Evolutionary conservation across 139 green algal species (phyloP), one percentile per base, ranked within the genome.

Genomic region (Zygnema cylindricum): DNA sequence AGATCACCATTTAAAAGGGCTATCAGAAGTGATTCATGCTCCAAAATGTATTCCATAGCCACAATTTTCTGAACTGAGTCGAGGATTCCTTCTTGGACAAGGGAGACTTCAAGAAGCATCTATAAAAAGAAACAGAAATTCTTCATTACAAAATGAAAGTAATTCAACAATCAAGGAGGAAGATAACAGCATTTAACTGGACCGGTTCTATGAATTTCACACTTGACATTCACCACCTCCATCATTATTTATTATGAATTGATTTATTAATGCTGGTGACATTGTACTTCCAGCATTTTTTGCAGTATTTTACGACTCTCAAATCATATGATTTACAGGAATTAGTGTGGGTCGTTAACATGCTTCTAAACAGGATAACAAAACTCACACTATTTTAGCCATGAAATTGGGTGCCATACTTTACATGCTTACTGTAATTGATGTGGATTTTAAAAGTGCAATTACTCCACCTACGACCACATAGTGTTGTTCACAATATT

Each of bases 1-100:
- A 97, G 86, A 33, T 93, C 87, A 2, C 95, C 95, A 7, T 69
- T 84, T 11, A 92, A 89, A 0, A 93, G 82, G 0, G 91, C 91
- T 1, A 95, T 77, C 77, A 85, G 92, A 3, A 97, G 35, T 25
- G 93, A 88, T 0, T 95, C 83, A 38, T 88, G 69, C 32, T 88
- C 83, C 41, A 40, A 7, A n/a, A 88, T 2, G 69, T 87, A 88
- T 39, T 88, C 83, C 23, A 88, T 79, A 16, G 36, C 36, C 71
- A 43, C 71, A 7, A 79, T 16, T n/a, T 79, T 7, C 38, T 43
- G 36, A 3, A 11, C 7, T 11, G 7, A 41, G 3, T 7, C 11
- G 7, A 79, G 71, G 11, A 79, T 16, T 41, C 38, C 71, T 16
- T 79, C 7, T 11, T 43, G 7, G 71, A 79, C 38, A 16, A 79